Conservation (phyloP, 495 filamentous ascomycete genomes). For the Aspergillus olivimuriae region DNA sequence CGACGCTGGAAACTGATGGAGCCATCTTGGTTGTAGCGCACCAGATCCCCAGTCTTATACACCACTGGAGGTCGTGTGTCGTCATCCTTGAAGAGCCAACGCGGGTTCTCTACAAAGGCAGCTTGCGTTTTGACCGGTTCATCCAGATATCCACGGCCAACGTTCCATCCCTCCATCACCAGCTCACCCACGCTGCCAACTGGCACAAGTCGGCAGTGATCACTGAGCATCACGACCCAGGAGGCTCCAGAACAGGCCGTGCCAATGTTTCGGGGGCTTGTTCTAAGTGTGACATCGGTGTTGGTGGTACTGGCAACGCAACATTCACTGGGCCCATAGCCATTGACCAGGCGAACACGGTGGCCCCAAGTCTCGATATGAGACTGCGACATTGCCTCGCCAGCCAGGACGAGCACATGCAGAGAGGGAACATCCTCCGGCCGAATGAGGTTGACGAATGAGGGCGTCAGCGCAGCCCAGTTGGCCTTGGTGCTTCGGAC, state of each 20-base stretch:
- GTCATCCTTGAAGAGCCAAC: slow-evolving; percentile 24
- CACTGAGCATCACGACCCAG: slow-evolving; percentile 30
- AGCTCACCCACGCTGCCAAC: slow-evolving; percentile 38
- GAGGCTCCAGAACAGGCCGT: slow-evolving; percentile 6
- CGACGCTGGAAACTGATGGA: slow-evolving; percentile 66
- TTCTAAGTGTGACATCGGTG: neutral
- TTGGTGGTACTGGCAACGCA: slow-evolving; percentile 24
- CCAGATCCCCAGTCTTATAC: slow-evolving; percentile 74
- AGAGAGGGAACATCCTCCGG: slow-evolving; percentile 30
- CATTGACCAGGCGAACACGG: slow-evolving; percentile 26
- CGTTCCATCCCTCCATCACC: slow-evolving; percentile 30
- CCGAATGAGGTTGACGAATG: slow-evolving; percentile 29
- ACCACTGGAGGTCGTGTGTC: neutral
- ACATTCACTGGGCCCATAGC: slow-evolving; percentile 39
- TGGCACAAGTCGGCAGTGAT: slow-evolving; percentile 24
- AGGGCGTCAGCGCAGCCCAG: slow-evolving; percentile 32
- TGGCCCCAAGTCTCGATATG: slow-evolving; percentile 16
- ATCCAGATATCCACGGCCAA: slow-evolving; percentile 34
- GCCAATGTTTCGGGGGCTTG: slow-evolving; percentile 10
- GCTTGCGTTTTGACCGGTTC: slow-evolving; percentile 31
- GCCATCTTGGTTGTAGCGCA: slow-evolving; percentile 59
- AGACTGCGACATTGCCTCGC: slow-evolving; percentile 34
- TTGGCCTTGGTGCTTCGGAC: slow-evolving; percentile 28
- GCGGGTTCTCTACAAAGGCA: slow-evolving; percentile 34
- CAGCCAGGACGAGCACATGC: slow-evolving; percentile 28